Conservation (phyloP, 331 rosid species). For the Cucumis variabilis region DNA sequence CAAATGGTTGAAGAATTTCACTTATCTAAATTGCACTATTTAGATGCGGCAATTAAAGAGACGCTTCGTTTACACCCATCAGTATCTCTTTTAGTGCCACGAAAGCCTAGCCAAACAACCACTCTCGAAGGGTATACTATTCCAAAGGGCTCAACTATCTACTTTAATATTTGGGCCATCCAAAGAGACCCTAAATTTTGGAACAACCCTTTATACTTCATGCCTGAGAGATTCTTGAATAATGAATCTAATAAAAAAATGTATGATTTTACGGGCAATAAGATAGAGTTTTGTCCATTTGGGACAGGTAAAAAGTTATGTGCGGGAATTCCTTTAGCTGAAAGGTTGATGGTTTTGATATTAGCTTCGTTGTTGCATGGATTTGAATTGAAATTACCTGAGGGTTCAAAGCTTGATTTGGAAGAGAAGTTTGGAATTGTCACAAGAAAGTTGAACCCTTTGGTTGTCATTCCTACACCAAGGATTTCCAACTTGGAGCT, state of each 20-base stretch:
- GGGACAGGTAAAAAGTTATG: slow-evolving; percentile 56
- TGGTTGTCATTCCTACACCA: slow-evolving; percentile 39
- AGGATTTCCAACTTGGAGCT: slow-evolving; percentile 42
- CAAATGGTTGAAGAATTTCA: slow-evolving; percentile 43
- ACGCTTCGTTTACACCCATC: slow-evolving; percentile 37
- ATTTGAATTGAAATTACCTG: slow-evolving; percentile 49
- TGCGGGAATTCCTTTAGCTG: slow-evolving; percentile 45
- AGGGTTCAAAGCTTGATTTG: slow-evolving; percentile 34
- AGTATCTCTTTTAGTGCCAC: slow-evolving; percentile 27
- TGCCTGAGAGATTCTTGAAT: slow-evolving; percentile 39
- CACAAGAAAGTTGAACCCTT: slow-evolving; percentile 42
- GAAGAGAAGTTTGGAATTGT: slow-evolving; percentile 39
- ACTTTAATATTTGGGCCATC: slow-evolving; percentile 39
- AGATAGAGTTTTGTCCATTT: slow-evolving; percentile 46
- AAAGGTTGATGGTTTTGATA: slow-evolving; percentile 28
- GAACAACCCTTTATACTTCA: slow-evolving; percentile 43
- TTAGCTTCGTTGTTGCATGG: slow-evolving; percentile 50
- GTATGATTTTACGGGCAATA: slow-evolving; percentile 30
- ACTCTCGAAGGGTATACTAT: slow-evolving; percentile 38
- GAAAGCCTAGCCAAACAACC: slow-evolving; percentile 4
- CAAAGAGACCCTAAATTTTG: slow-evolving; percentile 44
- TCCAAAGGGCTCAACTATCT: slow-evolving; percentile 35
- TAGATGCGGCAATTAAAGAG: background rate
- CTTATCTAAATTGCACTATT: slow-evolving; percentile 33
- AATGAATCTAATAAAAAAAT: background rate